phyloP scores from a whole-genome alignment of 2,329 filamentous ascomycete genomes.

The Cephalotrichum gorgonifer region DNA sequence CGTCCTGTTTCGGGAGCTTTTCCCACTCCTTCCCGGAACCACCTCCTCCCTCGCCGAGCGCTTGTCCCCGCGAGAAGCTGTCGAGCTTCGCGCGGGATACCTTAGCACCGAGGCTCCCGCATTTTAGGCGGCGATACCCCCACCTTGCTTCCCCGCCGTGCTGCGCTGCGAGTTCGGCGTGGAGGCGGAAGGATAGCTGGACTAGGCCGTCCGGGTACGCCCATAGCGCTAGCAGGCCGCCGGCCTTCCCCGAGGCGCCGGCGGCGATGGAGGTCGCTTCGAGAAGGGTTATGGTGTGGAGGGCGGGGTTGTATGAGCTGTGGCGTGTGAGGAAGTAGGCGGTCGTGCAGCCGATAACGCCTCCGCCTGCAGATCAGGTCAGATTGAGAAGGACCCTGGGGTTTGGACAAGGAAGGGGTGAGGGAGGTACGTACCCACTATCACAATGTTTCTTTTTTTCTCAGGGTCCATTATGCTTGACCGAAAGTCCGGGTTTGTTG shows the following conservation, averaged over 20 bases:
- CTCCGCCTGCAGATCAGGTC: slow-evolving; percentile 51
- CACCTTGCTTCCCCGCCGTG: slow-evolving; percentile 69
- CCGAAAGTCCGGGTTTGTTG: background rate
- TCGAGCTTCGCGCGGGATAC: slow-evolving; percentile 23
- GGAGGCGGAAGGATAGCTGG: slow-evolving; percentile 73
- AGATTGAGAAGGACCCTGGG: background rate
- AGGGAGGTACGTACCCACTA: slow-evolving; percentile 29
- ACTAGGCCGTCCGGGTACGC: slow-evolving; percentile 81
- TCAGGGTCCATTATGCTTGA: background rate
- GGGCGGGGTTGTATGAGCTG: slow-evolving; percentile 62
- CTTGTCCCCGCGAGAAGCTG: slow-evolving; percentile 12
- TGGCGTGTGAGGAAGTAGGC: slow-evolving; percentile 89
- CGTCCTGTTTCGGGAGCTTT: slow-evolving; percentile 51
- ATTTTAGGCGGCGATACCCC: slow-evolving; percentile 76
- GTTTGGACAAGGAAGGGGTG: background rate
- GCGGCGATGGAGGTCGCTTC: slow-evolving; percentile 79
- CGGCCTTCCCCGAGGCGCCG: slow-evolving; percentile 92
- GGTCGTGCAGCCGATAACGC: slow-evolving; percentile 84
- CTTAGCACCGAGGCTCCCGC: slow-evolving; percentile 47
- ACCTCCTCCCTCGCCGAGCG: slow-evolving; percentile 8
- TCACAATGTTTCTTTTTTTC: slow-evolving; percentile 33
- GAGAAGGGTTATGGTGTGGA: slow-evolving; percentile 73
- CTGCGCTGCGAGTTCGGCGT: slow-evolving; percentile 73
- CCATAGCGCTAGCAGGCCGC: slow-evolving; percentile 82
- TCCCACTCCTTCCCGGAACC: slow-evolving; percentile 38